These are phyloP conservation scores for Nicotiana obtusifolia DNA, from an alignment of 257 asterid species.

Conservation along the genomic window DNA sequence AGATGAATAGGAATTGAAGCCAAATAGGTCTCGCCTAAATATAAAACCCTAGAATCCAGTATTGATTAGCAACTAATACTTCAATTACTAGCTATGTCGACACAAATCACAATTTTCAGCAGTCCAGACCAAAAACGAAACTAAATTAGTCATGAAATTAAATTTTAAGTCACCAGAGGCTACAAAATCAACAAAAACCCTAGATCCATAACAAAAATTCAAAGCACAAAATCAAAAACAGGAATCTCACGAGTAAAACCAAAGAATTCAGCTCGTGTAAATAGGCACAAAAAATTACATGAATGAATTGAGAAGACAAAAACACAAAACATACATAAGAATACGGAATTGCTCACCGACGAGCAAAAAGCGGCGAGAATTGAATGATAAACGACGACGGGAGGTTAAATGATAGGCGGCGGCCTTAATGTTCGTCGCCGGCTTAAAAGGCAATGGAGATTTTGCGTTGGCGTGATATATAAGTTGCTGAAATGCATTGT, in stretches of 20 bases:
- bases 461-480: slow-evolving; percentile 26
- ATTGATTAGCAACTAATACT: too few species aligned
- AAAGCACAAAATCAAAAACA: neutral
- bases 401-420: too few species aligned
- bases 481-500: slow-evolving; percentile 16
- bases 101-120: too few species aligned
- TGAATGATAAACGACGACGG: neutral
- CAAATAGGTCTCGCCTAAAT: too few species aligned
- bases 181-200: slow-evolving; percentile 6
- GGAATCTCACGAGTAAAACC: neutral
- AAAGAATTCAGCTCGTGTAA: too few species aligned
- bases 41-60: too few species aligned
- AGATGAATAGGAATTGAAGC: too few species aligned
- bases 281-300: too few species aligned
- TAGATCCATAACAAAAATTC: slow-evolving; percentile 21
- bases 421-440: neutral
- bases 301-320: too few species aligned
- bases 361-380: slow-evolving; percentile 12
- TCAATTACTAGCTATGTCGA: too few species aligned
- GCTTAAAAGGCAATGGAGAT: neutral
- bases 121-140: neutral
- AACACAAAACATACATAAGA: neutral
- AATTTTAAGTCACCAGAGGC: neutral
- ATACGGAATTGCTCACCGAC: neutral
- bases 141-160: neutral